phyloP scores from a whole-genome alignment of 345 rosid genomes.

The Nasturtium officinale region DNA sequence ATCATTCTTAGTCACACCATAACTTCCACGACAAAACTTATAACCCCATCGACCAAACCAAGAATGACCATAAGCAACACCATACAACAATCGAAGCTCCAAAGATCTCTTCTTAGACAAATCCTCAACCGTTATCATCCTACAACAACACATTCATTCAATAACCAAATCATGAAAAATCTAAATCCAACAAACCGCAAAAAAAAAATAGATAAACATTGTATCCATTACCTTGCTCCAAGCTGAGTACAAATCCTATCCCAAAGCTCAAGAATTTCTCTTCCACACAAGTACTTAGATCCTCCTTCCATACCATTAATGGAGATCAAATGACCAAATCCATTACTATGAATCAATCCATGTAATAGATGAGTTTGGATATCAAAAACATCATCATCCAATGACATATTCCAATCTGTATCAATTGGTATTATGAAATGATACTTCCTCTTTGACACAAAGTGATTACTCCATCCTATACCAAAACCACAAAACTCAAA shows the following conservation, averaged over 20 bases:
- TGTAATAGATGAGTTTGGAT: conserved; percentile 71
- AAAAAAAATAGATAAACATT: neutral
- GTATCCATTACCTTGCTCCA: conserved; percentile 54
- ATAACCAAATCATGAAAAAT: conserved; percentile 4
- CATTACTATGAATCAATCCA: conserved; percentile 83
- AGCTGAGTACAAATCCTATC: conserved; percentile 67
- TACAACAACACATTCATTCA: conserved; percentile 33
- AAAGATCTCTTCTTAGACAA: conserved; percentile 63
- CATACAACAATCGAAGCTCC: conserved; percentile 77
- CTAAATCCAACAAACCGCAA: neutral
- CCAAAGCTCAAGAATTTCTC: conserved; percentile 87
- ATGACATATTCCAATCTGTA: conserved; percentile 59
- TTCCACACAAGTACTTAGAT: conserved; percentile 63
- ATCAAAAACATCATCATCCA: conserved; percentile 59
- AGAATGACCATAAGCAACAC: conserved; percentile 82
- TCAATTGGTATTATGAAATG: conserved; percentile 72
- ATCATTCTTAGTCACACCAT: conserved; percentile 65
- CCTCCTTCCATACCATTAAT: conserved; percentile 85
- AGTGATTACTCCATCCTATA: conserved; percentile 81
- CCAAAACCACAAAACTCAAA: neutral
- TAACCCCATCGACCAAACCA: conserved; percentile 97
- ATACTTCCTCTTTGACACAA: conserved; percentile 66
- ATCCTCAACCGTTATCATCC: conserved; percentile 79
- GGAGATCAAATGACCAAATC: conserved; percentile 80
- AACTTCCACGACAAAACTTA: conserved; percentile 71